phyloP scores from a whole-genome alignment of 2,329 filamentous ascomycete genomes.

The Hypoxylon sp. region DNA sequence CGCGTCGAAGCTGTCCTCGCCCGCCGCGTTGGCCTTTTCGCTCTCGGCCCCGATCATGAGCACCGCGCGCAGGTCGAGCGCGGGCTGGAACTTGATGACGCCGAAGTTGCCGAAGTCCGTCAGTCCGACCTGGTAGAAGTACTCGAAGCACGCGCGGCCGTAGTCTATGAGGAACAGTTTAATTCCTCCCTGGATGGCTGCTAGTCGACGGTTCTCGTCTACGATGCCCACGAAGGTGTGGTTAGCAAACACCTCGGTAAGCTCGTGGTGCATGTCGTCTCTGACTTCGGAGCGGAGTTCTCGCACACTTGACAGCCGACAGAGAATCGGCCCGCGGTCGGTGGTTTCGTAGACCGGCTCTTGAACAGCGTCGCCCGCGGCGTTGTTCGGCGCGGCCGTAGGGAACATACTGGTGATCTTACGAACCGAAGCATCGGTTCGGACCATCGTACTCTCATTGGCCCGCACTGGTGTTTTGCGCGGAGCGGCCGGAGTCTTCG shows the following conservation, averaged over 20 bases:
- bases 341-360: conserved; percentile 73
- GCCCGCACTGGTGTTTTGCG: conserved; percentile 64
- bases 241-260: conserved; percentile 87
- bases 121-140: conserved; percentile 94
- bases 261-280: conserved; percentile 81
- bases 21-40: conserved; percentile 66
- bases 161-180: conserved; percentile 95
- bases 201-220: conserved; percentile 85
- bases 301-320: conserved; percentile 85
- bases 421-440: conserved; percentile 86
- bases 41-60: conserved; percentile 78
- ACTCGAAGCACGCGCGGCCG: conserved; percentile 85
- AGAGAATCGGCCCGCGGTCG: conserved; percentile 75
- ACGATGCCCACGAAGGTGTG: conserved; percentile 96
- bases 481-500: conserved; percentile 52
- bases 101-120: conserved; percentile 98
- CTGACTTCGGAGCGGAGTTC: conserved; percentile 84
- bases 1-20: conserved; percentile 72
- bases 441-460: conserved; percentile 88
- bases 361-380: conserved; percentile 39
- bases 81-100: conserved; percentile 80
- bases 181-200: conserved; percentile 92
- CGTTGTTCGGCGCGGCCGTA: conserved; percentile 56
- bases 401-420: conserved; percentile 98
- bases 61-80: conserved; percentile 77